Conservation (phyloP, 2,329 filamentous ascomycete species). For the Colletotrichum sp. region DNA sequence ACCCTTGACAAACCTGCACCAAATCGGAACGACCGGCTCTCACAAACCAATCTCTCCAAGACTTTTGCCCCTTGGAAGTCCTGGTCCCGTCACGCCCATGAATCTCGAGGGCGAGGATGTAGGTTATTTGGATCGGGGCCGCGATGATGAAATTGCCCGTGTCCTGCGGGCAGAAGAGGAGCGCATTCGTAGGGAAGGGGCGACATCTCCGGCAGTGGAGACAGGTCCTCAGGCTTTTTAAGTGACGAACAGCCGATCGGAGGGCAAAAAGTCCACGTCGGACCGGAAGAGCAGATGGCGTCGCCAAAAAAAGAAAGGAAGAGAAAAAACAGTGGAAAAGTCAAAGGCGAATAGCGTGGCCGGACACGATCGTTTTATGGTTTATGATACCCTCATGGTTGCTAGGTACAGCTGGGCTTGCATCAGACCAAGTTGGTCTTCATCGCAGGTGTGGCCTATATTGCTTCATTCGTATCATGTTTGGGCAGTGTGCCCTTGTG, state of each 20-base stretch:
- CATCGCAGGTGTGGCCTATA: neutral
- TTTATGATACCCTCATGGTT: conserved; percentile 23
- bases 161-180: conserved; percentile 33
- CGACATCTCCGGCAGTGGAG: conserved; percentile 35
- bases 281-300: neutral
- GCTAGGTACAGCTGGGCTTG: neutral
- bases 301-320: neutral
- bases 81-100: conserved; percentile 67
- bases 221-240: conserved; percentile 34
- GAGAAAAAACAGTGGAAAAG: neutral
- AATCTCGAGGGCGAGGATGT: conserved; percentile 50
- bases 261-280: neutral
- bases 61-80: conserved; percentile 60
- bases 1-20: conserved; percentile 40
- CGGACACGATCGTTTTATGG: neutral
- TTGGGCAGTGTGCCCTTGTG: neutral
- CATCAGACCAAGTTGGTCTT: neutral
- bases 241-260: neutral
- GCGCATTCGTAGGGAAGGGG: conserved; percentile 33
- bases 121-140: conserved; percentile 41
- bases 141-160: conserved; percentile 26
- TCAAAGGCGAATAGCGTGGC: neutral
- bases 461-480: neutral
- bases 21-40: conserved; percentile 38
- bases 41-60: conserved; percentile 56